Percentiles rank a stretch among this genome's conserved stretches.
phyloP scores from a whole-genome alignment of 108 stramenopile genomes.

The Nannochloropsis oceanica region DNA sequence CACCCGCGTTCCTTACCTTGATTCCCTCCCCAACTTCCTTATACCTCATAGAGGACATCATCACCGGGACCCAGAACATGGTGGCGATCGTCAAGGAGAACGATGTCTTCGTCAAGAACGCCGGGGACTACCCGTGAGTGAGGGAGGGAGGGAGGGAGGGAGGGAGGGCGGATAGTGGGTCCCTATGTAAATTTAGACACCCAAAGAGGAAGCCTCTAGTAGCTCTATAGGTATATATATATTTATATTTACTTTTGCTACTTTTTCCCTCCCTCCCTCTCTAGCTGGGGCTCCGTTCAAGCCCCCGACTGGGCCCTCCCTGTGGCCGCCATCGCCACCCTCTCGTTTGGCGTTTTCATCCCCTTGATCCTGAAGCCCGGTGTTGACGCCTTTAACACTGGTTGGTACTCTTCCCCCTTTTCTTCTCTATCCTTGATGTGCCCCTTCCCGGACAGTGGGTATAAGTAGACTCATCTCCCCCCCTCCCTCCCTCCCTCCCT shows the following conservation, averaged over 20 bases:
- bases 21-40: not conserved
- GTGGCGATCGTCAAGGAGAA: not conserved
- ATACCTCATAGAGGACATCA: not conserved
- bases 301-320: not conserved
- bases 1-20: not conserved
- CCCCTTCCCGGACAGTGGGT: no score
- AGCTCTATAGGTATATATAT: no score
- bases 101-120: not conserved
- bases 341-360: not conserved
- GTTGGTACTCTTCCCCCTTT: no score
- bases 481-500: no score
- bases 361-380: not conserved
- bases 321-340: not conserved
- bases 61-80: not conserved
- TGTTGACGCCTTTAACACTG: not conserved
- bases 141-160: no score
- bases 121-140: not conserved
- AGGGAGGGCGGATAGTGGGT: no score
- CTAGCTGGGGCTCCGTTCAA: not conserved
- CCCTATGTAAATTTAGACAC: no score
- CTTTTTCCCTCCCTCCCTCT: not conserved
- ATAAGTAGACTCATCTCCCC: no score
- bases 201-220: no score
- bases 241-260: no score
- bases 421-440: no score